Evolutionary conservation across 345 rosid genomes (phyloP).

Genomic region (Clarkia xantiana): DNA sequence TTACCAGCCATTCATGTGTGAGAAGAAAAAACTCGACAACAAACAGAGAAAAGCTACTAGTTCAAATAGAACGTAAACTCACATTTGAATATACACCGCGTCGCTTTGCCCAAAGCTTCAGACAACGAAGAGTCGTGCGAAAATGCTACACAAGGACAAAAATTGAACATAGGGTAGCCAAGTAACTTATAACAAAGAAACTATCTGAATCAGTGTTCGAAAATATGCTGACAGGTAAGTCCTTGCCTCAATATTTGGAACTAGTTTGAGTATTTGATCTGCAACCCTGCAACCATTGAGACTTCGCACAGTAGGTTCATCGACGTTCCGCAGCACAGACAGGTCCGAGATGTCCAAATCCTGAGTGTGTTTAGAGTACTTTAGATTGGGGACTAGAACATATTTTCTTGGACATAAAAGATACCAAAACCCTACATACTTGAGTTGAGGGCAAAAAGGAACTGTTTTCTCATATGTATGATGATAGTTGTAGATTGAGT

Average conservation of each 20-base stretch:
- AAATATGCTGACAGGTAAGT: not conserved
- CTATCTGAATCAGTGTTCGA: not conserved
- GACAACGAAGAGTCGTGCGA: slow-evolving; percentile 43
- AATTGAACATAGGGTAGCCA: not conserved
- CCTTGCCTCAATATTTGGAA: slow-evolving; percentile 77
- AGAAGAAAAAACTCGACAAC: not conserved
- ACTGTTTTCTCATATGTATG: too few relatives aligned
- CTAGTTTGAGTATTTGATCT: slow-evolving; percentile 82
- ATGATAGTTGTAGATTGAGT: too few relatives aligned
- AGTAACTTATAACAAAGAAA: not conserved
- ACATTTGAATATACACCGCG: slow-evolving; percentile 71
- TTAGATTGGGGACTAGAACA: too few relatives aligned
- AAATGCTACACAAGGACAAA: slow-evolving; percentile 39
- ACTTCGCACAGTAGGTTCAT: slow-evolving; percentile 87
- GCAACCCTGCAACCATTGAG: slow-evolving; percentile 99
- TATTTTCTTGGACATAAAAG: too few relatives aligned
- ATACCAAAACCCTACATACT: too few relatives aligned
- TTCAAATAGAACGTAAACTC: slow-evolving; percentile 5
- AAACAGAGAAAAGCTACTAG: not conserved
- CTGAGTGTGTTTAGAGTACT: slow-evolving; percentile 14
- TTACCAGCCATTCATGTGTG: not conserved
- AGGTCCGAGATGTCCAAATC: slow-evolving; percentile 69
- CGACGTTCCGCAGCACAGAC: slow-evolving; percentile 55
- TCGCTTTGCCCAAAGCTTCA: slow-evolving; percentile 60
- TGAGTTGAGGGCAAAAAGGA: too few relatives aligned